Evolutionary conservation across 1,139 yeast species (phyloP).

Genomic region (Yamadazyma atlantica): DNA sequence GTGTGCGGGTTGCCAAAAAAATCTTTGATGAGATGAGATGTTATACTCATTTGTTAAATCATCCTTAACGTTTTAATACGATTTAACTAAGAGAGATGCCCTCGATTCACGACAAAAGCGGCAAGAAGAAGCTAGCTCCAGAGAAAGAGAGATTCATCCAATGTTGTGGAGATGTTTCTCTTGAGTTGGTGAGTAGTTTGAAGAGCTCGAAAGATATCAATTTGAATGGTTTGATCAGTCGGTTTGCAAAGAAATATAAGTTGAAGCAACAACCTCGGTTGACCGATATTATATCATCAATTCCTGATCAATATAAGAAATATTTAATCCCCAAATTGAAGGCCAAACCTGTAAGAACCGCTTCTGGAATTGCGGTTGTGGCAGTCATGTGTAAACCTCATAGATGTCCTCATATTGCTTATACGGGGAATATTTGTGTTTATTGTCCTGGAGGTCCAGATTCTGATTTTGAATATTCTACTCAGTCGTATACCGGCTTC

Average conservation of each 20-base stretch:
- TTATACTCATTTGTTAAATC: not conserved
- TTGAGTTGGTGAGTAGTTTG: constrained; percentile 80
- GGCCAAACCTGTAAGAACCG: constrained; percentile 98
- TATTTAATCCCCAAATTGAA: constrained; percentile 88
- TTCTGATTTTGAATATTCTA: constrained; percentile 94
- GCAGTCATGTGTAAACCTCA: constrained; percentile 99
- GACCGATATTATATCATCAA: constrained; percentile 91
- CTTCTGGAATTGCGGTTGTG: constrained; percentile 97
- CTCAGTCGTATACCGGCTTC: constrained; percentile 97
- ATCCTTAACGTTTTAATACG: not conserved
- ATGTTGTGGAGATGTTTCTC: constrained; percentile 90
- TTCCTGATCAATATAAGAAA: constrained; percentile 94
- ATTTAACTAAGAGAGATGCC: constrained; percentile 24
- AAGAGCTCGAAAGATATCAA: constrained; percentile 79
- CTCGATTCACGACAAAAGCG: constrained; percentile 27
- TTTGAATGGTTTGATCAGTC: constrained; percentile 82
- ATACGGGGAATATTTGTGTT: constrained; percentile 97
- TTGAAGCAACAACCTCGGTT: constrained; percentile 90
- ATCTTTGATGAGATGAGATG: not conserved
- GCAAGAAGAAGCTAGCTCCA: constrained; percentile 65
- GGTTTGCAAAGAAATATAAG: constrained; percentile 86
- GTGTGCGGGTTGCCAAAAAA: not conserved
- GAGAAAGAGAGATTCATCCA: constrained; percentile 92
- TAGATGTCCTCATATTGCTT: constrained; percentile 98
- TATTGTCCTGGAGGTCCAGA: constrained; percentile 99